Conservation (phyloP, 2,329 filamentous ascomycete genomes). For the Botrytis paeoniae region DNA sequence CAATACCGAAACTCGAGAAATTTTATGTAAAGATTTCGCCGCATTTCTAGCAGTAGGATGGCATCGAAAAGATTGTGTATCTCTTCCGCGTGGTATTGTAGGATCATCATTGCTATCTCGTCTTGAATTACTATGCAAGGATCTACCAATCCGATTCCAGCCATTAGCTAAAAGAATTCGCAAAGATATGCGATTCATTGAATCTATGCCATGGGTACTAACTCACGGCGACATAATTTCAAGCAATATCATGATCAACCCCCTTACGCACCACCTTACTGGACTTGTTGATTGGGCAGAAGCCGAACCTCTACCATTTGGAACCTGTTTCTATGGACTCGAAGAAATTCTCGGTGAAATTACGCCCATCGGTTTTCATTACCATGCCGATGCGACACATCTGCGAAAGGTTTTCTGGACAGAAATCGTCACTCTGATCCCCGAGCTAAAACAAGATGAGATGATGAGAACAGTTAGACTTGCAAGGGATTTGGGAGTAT, state of each 20-base stretch:
- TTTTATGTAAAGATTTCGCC: constrained; percentile 44
- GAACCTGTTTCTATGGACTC: constrained; percentile 57
- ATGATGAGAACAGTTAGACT: constrained; percentile 40
- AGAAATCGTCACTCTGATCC: constrained; percentile 40
- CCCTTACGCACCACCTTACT: constrained; percentile 43
- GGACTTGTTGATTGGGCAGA: constrained; percentile 66
- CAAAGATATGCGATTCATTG: constrained; percentile 39
- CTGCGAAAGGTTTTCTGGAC: constrained; percentile 53
- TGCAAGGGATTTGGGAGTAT: constrained; percentile 52
- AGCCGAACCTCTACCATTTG: constrained; percentile 58
- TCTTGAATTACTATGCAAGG: constrained; percentile 39
- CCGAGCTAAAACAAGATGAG: constrained; percentile 27
- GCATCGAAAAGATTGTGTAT: constrained; percentile 26
- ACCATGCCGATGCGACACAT: constrained; percentile 44
- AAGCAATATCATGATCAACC: constrained; percentile 54
- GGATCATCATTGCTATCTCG: constrained; percentile 44
- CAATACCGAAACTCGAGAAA: constrained; percentile 29
- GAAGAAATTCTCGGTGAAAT: constrained; percentile 56
- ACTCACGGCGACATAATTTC: constrained; percentile 60
- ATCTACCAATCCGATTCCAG: constrained; percentile 40
- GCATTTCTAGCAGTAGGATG: constrained; percentile 43
- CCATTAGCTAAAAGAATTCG: constrained; percentile 29
- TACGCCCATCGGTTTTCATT: constrained; percentile 38
- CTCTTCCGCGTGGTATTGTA: constrained; percentile 38
- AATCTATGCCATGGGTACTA: constrained; percentile 51